Conservation (phyloP, 148 eudicot species). For the Dysphania ambrosioides region DNA sequence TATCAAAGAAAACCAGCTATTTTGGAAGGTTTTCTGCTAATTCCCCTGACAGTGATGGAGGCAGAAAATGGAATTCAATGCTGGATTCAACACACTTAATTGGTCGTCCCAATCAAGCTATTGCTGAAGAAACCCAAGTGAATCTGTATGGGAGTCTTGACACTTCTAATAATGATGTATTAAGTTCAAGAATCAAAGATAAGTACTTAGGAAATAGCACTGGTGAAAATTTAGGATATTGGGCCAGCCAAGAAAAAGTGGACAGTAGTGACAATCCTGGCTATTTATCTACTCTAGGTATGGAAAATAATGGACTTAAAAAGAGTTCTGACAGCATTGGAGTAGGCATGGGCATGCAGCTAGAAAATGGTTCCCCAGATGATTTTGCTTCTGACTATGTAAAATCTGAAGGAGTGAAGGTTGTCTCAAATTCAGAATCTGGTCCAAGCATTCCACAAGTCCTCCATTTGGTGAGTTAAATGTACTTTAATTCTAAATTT, state of each 20-base stretch:
- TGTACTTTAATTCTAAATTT: background rate
- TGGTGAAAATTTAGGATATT: slow-evolving; percentile 41
- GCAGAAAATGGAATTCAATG: slow-evolving; percentile 72
- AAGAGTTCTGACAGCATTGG: slow-evolving; percentile 48
- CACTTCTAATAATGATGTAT: slow-evolving; percentile 43
- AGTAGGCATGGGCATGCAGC: slow-evolving; percentile 32
- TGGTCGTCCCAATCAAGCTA: slow-evolving; percentile 39
- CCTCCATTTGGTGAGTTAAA: slow-evolving; percentile 73
- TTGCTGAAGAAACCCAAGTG: slow-evolving; percentile 51
- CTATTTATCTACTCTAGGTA: slow-evolving; percentile 41
- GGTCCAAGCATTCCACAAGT: slow-evolving; percentile 91
- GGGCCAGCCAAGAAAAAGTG: slow-evolving; percentile 38
- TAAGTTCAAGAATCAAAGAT: slow-evolving; percentile 45
- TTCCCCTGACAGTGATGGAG: slow-evolving; percentile 72
- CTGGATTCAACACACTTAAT: slow-evolving; percentile 50
- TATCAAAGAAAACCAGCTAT: slow-evolving; percentile 62
- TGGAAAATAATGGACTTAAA: slow-evolving; percentile 48
- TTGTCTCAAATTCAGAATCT: slow-evolving; percentile 49
- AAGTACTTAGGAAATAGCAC: slow-evolving; percentile 31
- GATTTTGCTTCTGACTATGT: slow-evolving; percentile 40
- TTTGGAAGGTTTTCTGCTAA: slow-evolving; percentile 73
- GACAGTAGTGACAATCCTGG: slow-evolving; percentile 39
- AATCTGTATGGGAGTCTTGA: slow-evolving; percentile 42
- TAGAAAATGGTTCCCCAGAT: slow-evolving; percentile 49
- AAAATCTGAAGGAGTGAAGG: slow-evolving; percentile 41